Evolutionary conservation across 345 rosid genomes (phyloP).

Genomic region (Punica granatum): DNA sequence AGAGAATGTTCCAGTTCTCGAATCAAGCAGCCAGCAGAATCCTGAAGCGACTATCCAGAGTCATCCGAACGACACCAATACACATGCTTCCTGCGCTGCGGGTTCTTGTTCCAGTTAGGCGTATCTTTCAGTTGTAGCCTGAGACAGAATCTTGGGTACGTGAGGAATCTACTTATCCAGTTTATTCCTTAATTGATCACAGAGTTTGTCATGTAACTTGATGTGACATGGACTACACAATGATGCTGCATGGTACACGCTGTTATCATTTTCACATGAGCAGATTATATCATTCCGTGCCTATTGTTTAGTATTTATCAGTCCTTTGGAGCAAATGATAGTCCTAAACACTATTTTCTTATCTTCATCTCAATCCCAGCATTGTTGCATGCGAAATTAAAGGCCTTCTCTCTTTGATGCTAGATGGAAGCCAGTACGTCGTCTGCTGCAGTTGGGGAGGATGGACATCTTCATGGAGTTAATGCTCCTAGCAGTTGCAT

Average conservation of each 20-base stretch:
- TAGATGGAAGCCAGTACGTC: background rate
- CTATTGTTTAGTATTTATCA: too few species aligned
- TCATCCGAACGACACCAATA: constrained; percentile 9
- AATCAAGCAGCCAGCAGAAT: background rate
- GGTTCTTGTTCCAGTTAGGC: constrained; percentile 18
- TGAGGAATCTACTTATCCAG: background rate
- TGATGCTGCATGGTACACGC: background rate
- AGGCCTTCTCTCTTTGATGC: background rate
- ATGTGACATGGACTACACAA: background rate
- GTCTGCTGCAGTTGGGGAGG: background rate
- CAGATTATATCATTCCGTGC: too few species aligned
- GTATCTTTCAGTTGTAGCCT: background rate
- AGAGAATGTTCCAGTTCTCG: constrained; percentile 23
- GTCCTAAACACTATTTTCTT: too few species aligned
- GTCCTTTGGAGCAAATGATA: too few species aligned
- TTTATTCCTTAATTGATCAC: background rate
- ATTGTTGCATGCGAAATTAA: background rate
- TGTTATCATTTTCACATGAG: too few species aligned
- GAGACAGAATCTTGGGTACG: constrained; percentile 1
- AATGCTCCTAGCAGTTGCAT: background rate
- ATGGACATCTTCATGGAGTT: background rate
- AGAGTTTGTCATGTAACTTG: background rate
- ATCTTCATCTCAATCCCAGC: too few species aligned
- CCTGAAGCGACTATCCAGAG: constrained; percentile 3
- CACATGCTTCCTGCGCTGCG: constrained; percentile 14